phyloP scores from a whole-genome alignment of 768 basidiomycete genomes.

The Suillus plorans region DNA sequence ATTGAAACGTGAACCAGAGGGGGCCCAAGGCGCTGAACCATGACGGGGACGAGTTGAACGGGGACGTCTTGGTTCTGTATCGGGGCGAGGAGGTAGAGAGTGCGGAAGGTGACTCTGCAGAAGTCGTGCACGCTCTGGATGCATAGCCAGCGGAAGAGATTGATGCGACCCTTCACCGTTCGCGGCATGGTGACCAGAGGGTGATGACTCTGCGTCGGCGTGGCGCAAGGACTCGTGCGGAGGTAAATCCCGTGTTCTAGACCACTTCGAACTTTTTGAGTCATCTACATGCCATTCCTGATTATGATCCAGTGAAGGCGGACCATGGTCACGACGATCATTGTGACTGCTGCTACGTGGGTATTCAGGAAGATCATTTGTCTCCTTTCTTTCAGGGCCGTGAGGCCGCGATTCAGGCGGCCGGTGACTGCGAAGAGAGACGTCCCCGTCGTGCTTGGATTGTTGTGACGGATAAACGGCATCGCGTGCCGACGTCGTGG shows the following conservation, averaged over 20 bases:
- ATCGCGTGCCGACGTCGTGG: constrained; percentile 19
- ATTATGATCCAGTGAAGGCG: neutral
- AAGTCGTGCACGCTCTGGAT: constrained; percentile 32
- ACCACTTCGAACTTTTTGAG: neutral
- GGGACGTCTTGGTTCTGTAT: constrained; percentile 13
- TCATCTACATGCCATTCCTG: neutral
- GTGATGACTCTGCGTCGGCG: neutral
- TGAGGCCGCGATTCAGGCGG: neutral
- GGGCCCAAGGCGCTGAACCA: neutral
- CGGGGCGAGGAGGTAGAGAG: constrained; percentile 26
- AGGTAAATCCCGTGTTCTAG: neutral
- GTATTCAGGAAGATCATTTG: neutral
- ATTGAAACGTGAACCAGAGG: neutral
- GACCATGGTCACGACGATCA: neutral
- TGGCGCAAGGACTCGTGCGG: neutral
- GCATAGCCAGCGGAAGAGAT: constrained; percentile 20
- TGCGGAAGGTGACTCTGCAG: constrained; percentile 25
- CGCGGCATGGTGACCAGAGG: neutral
- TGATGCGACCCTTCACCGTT: constrained; percentile 1
- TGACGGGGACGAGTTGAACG: constrained; percentile 8
- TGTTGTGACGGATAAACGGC: constrained; percentile 8
- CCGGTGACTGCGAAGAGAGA: constrained; percentile 1
- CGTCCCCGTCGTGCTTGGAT: neutral
- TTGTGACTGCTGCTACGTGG: neutral
- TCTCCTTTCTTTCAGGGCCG: too few species aligned